A percentile compares a stretch with the other conserved stretches of the same genome.
Evolutionary conservation across 768 basidiomycete genomes (phyloP).

Genomic region (Mycena vitilis): DNA sequence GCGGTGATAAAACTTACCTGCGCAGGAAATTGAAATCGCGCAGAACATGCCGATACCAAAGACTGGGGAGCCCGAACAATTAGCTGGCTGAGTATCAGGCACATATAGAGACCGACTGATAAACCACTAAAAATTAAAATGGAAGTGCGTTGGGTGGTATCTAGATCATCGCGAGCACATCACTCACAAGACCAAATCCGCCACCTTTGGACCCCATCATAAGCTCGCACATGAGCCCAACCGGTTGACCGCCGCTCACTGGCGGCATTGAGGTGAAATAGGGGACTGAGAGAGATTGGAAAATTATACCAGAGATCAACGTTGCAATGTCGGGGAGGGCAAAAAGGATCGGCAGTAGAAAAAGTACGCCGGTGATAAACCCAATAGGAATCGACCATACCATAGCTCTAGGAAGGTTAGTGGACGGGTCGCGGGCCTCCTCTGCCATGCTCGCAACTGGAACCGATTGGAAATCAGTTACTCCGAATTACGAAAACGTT

Average conservation of each 20-base stretch:
- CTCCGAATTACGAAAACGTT: slow-evolving; percentile 17
- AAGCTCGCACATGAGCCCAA: slow-evolving; percentile 70
- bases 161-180: not conserved
- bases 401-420: slow-evolving; percentile 67
- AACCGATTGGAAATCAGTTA: not conserved
- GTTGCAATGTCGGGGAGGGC: slow-evolving; percentile 69
- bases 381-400: slow-evolving; percentile 66
- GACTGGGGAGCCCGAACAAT: slow-evolving; percentile 52
- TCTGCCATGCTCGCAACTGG: slow-evolving; percentile 75
- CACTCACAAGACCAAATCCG: slow-evolving; percentile 68
- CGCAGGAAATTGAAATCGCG: slow-evolving; percentile 73
- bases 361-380: slow-evolving; percentile 61
- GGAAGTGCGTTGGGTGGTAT: not conserved
- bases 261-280: not conserved
- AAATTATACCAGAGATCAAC: slow-evolving; percentile 60
- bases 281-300: not conserved
- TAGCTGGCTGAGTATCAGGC: not conserved
- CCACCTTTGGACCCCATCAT: slow-evolving; percentile 72
- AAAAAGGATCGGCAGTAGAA: slow-evolving; percentile 72
- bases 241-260: slow-evolving; percentile 73
- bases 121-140: slow-evolving; percentile 51
- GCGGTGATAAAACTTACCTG: slow-evolving; percentile 33
- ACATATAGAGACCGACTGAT: slow-evolving; percentile 46
- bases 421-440: slow-evolving; percentile 69
- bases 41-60: slow-evolving; percentile 71